Evolutionary conservation across 768 basidiomycete genomes (phyloP).

Genomic region (Ramaria sp.): DNA sequence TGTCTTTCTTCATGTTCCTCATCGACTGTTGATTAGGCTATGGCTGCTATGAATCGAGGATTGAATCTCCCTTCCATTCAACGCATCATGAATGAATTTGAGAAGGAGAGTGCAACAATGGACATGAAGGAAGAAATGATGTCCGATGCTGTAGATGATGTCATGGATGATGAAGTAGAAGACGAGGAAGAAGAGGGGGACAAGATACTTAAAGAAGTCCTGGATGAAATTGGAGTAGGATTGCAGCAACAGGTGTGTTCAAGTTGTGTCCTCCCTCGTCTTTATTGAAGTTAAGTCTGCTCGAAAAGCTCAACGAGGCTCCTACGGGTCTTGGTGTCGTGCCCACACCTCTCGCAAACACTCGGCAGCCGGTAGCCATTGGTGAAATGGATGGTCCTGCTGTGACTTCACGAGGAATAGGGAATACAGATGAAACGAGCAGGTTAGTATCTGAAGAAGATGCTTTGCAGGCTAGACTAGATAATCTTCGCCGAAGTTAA

Average conservation of each 20-base stretch:
- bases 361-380: conserved; percentile 73
- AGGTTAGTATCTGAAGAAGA: conserved; percentile 66
- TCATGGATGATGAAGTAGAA: conserved; percentile 84
- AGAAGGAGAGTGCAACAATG: conserved; percentile 95
- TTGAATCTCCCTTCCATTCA: conserved; percentile 93
- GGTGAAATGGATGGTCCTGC: conserved; percentile 50
- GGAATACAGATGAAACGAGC: conserved; percentile 21
- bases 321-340: conserved; percentile 60
- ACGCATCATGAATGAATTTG: conserved; percentile 96
- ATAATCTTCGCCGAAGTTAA: conserved; percentile 66
- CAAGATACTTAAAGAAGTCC: conserved; percentile 87
- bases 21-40: conserved; percentile 48
- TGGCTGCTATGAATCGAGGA: conserved; percentile 95
- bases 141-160: conserved; percentile 96
- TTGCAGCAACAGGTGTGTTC: conserved; percentile 67
- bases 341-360: conserved; percentile 48
- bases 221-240: conserved; percentile 93
- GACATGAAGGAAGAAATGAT: conserved; percentile 99
- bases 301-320: conserved; percentile 64
- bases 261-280: not conserved
- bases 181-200: conserved; percentile 96
- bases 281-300: conserved; percentile 11
- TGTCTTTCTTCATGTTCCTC: conserved; percentile 5
- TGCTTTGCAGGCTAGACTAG: conserved; percentile 85
- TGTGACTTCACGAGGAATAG: conserved; percentile 14